Base-by-base conservation (phyloP, 2,329 filamentous ascomycete species). In the Fonsecaea erecta region DNA sequence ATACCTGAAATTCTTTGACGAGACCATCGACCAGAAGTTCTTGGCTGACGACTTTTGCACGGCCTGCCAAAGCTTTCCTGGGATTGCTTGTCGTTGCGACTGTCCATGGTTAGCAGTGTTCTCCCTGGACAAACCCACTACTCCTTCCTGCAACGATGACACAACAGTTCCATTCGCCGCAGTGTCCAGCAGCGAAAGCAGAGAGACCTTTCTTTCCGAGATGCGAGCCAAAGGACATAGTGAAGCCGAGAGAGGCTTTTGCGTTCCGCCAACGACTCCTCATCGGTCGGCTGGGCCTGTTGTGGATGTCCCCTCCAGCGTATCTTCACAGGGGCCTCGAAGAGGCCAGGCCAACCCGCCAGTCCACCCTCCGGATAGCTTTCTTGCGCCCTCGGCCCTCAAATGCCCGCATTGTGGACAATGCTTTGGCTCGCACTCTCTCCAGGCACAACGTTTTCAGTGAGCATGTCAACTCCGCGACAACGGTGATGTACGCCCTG, bases 61-160 rank as follows among this genome's bases (percentile, higher is more conserved):
- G 16, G 30, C 30, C 16, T 58, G 37, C 37, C 37, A 34, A 18
- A 3, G 37, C 14, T 21, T 24, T 12, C 40, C 55, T 14, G 55
- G 40, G 11, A 58, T 58, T 30, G 40, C 16, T 11, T 48, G 40
- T 46, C 40, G 30, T 16, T 58, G 55, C 14, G 40, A 58, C 14
- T 16, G 24, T 2, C 26, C 40, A 12, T 18, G 21, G 7, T 16
- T 12, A 24, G 43, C 21, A 14, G 5, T 24, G 8, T 3, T 48
- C 26, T 24, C 1, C 11, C 21, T 12, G 2, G 16, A 48, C 43
- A 24, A 26, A 24, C 26, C 43, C 43, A 5, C 43, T 11, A 12
- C 2, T 11, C 11, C 9, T 48, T 14, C 43, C 2, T 12, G 8
- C 18, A 48, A 4, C 0, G 18, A 48, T 9, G 7, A 2, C 1